Evolutionary conservation across 495 filamentous ascomycete species (phyloP), one percentile per base, ranked within the genome.

Genomic region (Talaromyces ruber): DNA sequence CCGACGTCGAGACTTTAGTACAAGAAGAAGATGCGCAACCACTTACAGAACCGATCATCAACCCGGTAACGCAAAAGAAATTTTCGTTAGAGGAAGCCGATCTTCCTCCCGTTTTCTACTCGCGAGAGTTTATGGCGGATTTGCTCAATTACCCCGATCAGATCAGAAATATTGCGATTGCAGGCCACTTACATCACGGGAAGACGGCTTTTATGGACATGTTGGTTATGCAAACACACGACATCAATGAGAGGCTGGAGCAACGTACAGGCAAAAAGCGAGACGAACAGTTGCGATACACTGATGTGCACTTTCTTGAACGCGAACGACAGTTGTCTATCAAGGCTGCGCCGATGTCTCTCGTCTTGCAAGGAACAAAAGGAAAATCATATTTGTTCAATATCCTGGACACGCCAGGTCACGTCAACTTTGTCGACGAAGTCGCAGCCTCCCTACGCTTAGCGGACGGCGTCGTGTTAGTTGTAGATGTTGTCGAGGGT

Each of bases 151-250:
- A 89, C 65, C 94, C 94, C 6, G 91, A 95, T 5, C 91, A 97
- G 75, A 90, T 90, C 69, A 85, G 94, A 63, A 98, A 98, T 73
- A 80, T 98, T 67, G 93, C 92, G 4, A 74, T 98, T 55, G 92
- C 88, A 9, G 94, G 94, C 56, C 93, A 98, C 76, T 74, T 98
- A 37, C 94, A 98, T 68, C 94, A 98, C 76, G 94, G 94, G 61
- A 98, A 98, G 78, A 98, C 94, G 18, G 91, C 93, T 1, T 88
- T 98, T 63, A 93, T 97, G 91, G 94, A 98, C 72, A 98, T 97
- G 92, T 77, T 98, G 45, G 94, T 98, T 2, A 79, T 91, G 68
- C 89, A 98, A 73, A 98, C 94, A 53, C 95, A 98, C 68, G 89
- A 95, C 61, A 83, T 97, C 45, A 78, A 82, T 39, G 89, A 89